Conservation (phyloP, 495 filamentous ascomycete genomes). For the Hypoxylon perforatum region DNA sequence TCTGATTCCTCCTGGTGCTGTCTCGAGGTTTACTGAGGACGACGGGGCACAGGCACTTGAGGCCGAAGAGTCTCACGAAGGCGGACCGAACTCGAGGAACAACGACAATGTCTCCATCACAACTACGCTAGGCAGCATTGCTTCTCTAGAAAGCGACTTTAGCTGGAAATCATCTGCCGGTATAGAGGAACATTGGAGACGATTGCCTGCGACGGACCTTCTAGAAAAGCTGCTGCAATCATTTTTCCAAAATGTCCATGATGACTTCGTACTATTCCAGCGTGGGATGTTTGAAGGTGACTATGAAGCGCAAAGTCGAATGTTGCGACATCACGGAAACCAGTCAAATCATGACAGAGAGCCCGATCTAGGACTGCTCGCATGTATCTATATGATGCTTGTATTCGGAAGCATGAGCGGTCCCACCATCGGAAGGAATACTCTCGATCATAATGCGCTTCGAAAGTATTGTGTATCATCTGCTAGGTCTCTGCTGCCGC, state of each 20-base stretch:
- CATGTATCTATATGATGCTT: conserved; percentile 57
- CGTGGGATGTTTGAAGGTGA: conserved; percentile 53
- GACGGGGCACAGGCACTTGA: conserved; percentile 30
- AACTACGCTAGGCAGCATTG: conserved; percentile 11
- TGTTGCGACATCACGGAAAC: not conserved
- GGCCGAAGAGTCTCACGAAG: conserved; percentile 11
- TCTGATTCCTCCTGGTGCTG: conserved; percentile 14
- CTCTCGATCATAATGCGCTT: conserved; percentile 35
- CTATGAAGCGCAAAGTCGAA: conserved; percentile 46
- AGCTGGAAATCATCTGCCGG: not conserved
- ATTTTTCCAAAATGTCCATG: conserved; percentile 57
- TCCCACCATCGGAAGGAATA: conserved; percentile 37
- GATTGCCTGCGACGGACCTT: conserved; percentile 38
- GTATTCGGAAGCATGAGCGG: conserved; percentile 50
- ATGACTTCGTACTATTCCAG: conserved; percentile 57
- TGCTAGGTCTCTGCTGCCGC: conserved; percentile 40
- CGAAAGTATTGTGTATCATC: conserved; percentile 48
- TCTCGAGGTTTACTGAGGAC: conserved; percentile 25
- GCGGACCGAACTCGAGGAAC: not conserved
- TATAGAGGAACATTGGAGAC: conserved; percentile 21
- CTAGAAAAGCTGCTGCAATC: conserved; percentile 52
- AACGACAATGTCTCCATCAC: conserved; percentile 8
- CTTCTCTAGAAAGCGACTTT: conserved; percentile 15
- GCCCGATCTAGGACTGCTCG: conserved; percentile 49
- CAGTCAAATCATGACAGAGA: conserved; percentile 15